A percentile compares a stretch with the other conserved stretches of the same genome.
phyloP scores from a whole-genome alignment of 2,329 filamentous ascomycete species.

The Beauveria sp. region DNA sequence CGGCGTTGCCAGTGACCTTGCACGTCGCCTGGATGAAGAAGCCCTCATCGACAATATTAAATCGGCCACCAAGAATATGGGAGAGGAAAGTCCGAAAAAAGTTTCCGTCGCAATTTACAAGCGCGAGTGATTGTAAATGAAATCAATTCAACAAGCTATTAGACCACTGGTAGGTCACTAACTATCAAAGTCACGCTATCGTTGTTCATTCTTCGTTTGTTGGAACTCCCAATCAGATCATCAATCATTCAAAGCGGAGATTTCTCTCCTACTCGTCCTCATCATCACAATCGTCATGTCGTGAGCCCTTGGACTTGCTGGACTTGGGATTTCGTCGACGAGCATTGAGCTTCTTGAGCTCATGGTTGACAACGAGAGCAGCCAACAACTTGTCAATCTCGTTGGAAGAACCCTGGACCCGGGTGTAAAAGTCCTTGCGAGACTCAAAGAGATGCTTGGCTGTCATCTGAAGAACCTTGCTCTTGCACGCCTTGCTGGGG shows the following conservation, averaged over 20 bases:
- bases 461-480: constrained; percentile 21
- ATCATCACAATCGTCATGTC: constrained; percentile 19
- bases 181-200: constrained; percentile 14
- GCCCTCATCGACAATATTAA: constrained; percentile 27
- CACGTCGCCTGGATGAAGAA: constrained; percentile 24
- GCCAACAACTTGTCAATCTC: constrained; percentile 27
- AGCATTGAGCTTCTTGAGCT: constrained; percentile 32
- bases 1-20: constrained; percentile 22
- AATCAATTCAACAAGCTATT: constrained; percentile 3
- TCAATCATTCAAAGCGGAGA: not conserved
- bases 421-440: constrained; percentile 30
- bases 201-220: not conserved
- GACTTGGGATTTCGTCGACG: constrained; percentile 23
- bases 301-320: constrained; percentile 19
- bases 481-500: constrained; percentile 19
- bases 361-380: constrained; percentile 29
- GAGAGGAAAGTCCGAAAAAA: constrained; percentile 25
- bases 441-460: constrained; percentile 25
- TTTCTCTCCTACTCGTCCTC: constrained; percentile 17
- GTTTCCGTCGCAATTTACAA: constrained; percentile 19
- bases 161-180: constrained; percentile 14
- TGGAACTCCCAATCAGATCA: constrained; percentile 8
- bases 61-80: constrained; percentile 25
- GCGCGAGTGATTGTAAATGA: not conserved
- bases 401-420: constrained; percentile 23